phyloP scores from a whole-genome alignment of 306 rosid species.

The Citrullus mucosospermus region DNA sequence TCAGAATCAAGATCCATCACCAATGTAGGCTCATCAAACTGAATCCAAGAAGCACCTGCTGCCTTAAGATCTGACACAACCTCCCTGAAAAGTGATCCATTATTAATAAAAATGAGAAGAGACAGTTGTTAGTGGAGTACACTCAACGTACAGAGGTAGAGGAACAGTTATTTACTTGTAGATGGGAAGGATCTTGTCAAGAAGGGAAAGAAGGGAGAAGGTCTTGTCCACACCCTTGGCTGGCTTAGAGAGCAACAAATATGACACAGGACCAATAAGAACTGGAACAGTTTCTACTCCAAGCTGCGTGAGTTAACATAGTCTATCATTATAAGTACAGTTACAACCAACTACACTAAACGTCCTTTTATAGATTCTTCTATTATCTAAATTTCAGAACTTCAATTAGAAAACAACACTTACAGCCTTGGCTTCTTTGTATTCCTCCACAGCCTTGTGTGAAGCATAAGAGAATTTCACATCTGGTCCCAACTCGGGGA shows the following conservation, averaged over 20 bases:
- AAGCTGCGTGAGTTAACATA: slow-evolving; percentile 27
- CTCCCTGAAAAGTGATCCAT: slow-evolving; percentile 31
- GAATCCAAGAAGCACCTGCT: slow-evolving; percentile 73
- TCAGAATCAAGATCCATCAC: slow-evolving; percentile 58
- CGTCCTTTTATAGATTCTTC: neutral
- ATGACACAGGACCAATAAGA: slow-evolving; percentile 73
- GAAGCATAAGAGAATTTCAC: slow-evolving; percentile 69
- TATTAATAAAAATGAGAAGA: neutral
- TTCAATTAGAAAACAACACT: slow-evolving; percentile 6
- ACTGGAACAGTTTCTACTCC: slow-evolving; percentile 65
- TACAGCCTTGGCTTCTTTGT: slow-evolving; percentile 74
- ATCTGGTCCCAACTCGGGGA: slow-evolving; percentile 75
- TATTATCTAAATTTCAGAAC: too few relatives aligned
- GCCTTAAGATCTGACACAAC: slow-evolving; percentile 69
- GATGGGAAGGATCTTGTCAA: slow-evolving; percentile 52
- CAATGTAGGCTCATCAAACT: slow-evolving; percentile 75
- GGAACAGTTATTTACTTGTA: slow-evolving; percentile 34
- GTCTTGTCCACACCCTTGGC: slow-evolving; percentile 58
- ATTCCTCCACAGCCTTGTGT: slow-evolving; percentile 70
- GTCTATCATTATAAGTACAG: neutral
- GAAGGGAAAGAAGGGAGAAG: slow-evolving; percentile 44
- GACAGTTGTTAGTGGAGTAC: neutral
- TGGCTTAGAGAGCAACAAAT: slow-evolving; percentile 67
- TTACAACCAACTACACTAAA: neutral
- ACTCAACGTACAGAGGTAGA: neutral